These are phyloP conservation scores for Austroboletus novae-zelandiae DNA, from an alignment of 1,284 basidiomycete genomes.

Conservation along the genomic window DNA sequence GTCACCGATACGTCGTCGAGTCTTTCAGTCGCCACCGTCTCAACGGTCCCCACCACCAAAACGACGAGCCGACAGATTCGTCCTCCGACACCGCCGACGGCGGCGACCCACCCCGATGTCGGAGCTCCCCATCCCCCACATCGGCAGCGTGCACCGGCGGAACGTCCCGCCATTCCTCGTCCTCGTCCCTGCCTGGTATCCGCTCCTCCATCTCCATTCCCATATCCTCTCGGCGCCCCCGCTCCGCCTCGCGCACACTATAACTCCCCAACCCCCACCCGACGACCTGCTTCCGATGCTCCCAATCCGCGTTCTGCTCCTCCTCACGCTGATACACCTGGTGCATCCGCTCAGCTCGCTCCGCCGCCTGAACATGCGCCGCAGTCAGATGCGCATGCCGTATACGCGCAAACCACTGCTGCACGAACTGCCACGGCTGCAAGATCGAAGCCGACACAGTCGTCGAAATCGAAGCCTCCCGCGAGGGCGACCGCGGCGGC, in stretches of 20 bases:
- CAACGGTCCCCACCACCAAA: conserved; percentile 81
- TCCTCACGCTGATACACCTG: conserved; percentile 50
- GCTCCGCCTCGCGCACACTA: conserved; percentile 45
- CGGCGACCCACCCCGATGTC: conserved; percentile 9
- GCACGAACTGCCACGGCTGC: conserved; percentile 39
- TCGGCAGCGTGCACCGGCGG: background rate
- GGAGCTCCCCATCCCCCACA: conserved; percentile 1
- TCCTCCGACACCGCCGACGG: conserved; percentile 6
- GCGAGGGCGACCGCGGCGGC: background rate
- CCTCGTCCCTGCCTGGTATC: conserved; percentile 12
- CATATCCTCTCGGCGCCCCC: conserved; percentile 22
- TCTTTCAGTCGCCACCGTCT: conserved; percentile 72
- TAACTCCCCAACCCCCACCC: conserved; percentile 77
- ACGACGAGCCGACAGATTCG: conserved; percentile 33
- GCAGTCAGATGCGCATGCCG: conserved; percentile 66
- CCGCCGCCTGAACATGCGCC: conserved; percentile 61
- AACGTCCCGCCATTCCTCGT: conserved; percentile 17
- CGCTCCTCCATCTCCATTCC: conserved; percentile 11
- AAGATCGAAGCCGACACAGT: conserved; percentile 12
- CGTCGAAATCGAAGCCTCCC: conserved; percentile 3
- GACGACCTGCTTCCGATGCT: conserved; percentile 26
- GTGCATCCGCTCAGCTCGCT: conserved; percentile 59
- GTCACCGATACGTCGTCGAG: conserved; percentile 62
- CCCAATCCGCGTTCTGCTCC: conserved; percentile 25
- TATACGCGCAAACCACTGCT: conserved; percentile 54